Conservation (phyloP, 176 grass and related monocot genomes). For the Carex myosuroides region DNA sequence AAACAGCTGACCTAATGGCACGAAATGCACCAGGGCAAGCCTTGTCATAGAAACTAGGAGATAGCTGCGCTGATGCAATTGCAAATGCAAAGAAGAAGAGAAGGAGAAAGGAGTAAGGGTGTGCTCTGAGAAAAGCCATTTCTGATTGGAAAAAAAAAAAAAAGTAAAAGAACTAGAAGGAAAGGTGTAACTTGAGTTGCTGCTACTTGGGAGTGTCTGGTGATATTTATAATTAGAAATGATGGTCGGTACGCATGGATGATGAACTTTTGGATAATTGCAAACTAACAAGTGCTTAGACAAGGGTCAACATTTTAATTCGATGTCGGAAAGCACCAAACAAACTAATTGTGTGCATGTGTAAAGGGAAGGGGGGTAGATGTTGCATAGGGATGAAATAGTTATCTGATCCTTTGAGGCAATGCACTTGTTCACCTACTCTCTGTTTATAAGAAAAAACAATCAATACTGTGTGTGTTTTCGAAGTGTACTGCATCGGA, state of each 20-base stretch:
- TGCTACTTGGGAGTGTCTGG: not conserved
- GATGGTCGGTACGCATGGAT: constrained; percentile 5
- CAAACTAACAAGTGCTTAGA: not conserved
- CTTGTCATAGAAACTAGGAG: constrained; percentile 25
- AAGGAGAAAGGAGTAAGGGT: not conserved
- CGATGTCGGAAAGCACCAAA: not conserved
- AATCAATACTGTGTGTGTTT: not conserved
- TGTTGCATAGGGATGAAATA: not conserved
- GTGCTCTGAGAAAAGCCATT: constrained; percentile 14
- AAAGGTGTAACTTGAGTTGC: constrained; percentile 2
- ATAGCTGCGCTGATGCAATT: constrained; percentile 18
- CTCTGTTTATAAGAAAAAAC: not conserved
- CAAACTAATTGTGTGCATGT: not conserved
- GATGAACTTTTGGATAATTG: not conserved
- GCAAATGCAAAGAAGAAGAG: not conserved
- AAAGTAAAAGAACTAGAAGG: not conserved
- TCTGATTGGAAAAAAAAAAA: not conserved
- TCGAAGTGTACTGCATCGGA: not conserved
- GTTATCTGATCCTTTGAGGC: not conserved
- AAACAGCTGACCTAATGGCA: constrained; percentile 7
- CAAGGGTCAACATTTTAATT: not conserved
- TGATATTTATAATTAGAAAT: constrained; percentile 21
- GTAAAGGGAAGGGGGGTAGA: not conserved
- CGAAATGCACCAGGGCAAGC: constrained; percentile 16
- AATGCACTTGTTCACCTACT: not conserved